A percentile compares a stretch with the other conserved stretches of the same genome.
phyloP scores from a whole-genome alignment of 495 filamentous ascomycete species.

The Annulohypoxylon bovei region DNA sequence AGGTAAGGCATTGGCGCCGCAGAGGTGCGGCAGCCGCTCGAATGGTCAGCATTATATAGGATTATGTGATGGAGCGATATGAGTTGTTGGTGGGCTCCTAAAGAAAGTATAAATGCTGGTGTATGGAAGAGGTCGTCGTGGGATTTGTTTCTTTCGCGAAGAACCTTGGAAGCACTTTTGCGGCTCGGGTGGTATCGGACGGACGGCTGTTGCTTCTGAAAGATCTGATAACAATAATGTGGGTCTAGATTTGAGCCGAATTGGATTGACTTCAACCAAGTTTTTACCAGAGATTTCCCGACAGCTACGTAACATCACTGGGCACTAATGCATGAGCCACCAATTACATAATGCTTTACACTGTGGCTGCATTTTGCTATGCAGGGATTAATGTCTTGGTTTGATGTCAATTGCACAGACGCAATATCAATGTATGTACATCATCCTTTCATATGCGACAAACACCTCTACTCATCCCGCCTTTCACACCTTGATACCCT shows the following conservation, averaged over 20 bases:
- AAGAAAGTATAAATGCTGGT: slow-evolving; percentile 18
- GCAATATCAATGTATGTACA: background rate
- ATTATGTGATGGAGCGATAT: slow-evolving; percentile 38
- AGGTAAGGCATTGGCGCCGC: slow-evolving; percentile 61
- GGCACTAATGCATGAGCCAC: background rate
- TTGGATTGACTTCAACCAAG: background rate
- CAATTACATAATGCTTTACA: background rate
- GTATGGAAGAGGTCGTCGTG: slow-evolving; percentile 16
- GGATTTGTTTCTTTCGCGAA: slow-evolving; percentile 24
- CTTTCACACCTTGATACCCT: background rate
- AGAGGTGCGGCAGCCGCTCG: slow-evolving; percentile 61
- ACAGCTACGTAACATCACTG: slow-evolving; percentile 22
- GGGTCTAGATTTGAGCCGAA: slow-evolving; percentile 32
- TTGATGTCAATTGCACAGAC: background rate
- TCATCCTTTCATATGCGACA: background rate
- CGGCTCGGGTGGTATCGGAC: slow-evolving; percentile 48
- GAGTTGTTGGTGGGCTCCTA: slow-evolving; percentile 11
- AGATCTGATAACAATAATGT: slow-evolving; percentile 44
- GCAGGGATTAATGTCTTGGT: background rate
- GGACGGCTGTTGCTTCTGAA: slow-evolving; percentile 40
- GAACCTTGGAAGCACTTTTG: slow-evolving; percentile 29
- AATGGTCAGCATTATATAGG: slow-evolving; percentile 60
- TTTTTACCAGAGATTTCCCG: slow-evolving; percentile 36
- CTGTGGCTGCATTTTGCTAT: background rate
- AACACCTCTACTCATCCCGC: background rate